Conservation (phyloP, 305 asterid genomes). For the Solanum chacoense region DNA sequence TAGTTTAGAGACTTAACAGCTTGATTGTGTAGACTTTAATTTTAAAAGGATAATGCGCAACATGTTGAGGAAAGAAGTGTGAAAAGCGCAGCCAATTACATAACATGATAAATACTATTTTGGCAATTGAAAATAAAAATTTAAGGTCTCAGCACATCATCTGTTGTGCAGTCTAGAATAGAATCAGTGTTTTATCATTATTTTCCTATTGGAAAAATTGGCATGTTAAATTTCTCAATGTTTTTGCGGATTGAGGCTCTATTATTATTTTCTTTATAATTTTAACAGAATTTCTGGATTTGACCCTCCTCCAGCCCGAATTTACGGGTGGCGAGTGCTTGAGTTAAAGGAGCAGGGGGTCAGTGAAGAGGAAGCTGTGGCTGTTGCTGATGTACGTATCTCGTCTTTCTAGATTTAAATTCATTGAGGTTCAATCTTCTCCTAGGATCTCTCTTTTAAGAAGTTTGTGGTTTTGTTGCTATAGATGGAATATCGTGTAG, state of each 20-base stretch:
- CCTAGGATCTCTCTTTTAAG: not conserved
- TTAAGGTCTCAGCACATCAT: not conserved
- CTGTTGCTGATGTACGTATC: conserved; percentile 65
- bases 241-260: not conserved
- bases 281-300: conserved; percentile 49
- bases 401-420: not conserved
- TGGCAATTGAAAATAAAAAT: not conserved
- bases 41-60: not conserved
- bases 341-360: conserved; percentile 78
- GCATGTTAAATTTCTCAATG: not conserved
- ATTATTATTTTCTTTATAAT: not conserved
- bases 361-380: conserved; percentile 51
- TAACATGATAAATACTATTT: not conserved
- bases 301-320: conserved; percentile 75
- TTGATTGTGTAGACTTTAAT: not conserved
- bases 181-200: not conserved
- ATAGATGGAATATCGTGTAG: conserved; percentile 70
- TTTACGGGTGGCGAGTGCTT: conserved; percentile 70
- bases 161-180: not conserved
- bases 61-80: not conserved
- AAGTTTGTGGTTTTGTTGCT: not conserved
- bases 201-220: not conserved
- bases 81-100: not conserved
- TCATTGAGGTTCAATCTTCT: not conserved
- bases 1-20: not conserved